These are phyloP conservation scores for Viola pubescens DNA, from an alignment of 441 rosid species.

Conservation along the genomic window DNA sequence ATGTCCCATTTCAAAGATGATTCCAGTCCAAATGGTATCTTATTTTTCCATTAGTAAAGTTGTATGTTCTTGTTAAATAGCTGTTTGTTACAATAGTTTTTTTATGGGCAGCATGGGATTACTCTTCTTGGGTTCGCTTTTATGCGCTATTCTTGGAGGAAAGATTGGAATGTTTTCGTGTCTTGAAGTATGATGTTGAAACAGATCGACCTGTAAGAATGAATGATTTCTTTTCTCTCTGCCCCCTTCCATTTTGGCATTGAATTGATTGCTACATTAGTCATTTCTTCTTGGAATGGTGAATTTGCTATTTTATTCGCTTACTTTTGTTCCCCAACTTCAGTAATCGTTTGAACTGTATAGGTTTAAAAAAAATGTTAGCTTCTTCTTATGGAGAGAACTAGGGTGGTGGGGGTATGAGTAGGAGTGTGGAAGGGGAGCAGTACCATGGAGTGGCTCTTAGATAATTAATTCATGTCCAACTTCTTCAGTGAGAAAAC, in stretches of 20 bases:
- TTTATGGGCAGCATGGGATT: constrained; percentile 73
- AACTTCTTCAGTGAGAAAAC: too few species aligned
- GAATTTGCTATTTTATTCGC: too few species aligned
- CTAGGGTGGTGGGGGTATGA: too few species aligned
- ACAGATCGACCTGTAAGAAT: constrained; percentile 65
- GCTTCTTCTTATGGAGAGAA: too few species aligned
- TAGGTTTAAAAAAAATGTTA: too few species aligned
- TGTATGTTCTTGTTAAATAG: constrained; percentile 8
- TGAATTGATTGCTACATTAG: background rate
- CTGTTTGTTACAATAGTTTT: constrained; percentile 21
- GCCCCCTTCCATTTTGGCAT: constrained; percentile 3
- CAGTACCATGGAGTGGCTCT: too few species aligned
- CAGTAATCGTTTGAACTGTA: too few species aligned
- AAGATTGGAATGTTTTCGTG: constrained; percentile 81
- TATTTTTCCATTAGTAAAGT: constrained; percentile 1
- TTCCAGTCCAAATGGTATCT: constrained; percentile 81
- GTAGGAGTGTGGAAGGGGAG: too few species aligned
- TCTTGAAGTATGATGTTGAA: constrained; percentile 83
- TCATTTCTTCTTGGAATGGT: background rate
- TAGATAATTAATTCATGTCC: too few species aligned
- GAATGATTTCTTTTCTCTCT: constrained; percentile 15
- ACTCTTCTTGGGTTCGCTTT: constrained; percentile 85
- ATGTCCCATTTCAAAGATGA: constrained; percentile 97
- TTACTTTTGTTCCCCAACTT: too few species aligned
- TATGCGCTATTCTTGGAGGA: constrained; percentile 92